Conservation (phyloP, 495 filamentous ascomycete genomes). For the Letharia lupina region DNA sequence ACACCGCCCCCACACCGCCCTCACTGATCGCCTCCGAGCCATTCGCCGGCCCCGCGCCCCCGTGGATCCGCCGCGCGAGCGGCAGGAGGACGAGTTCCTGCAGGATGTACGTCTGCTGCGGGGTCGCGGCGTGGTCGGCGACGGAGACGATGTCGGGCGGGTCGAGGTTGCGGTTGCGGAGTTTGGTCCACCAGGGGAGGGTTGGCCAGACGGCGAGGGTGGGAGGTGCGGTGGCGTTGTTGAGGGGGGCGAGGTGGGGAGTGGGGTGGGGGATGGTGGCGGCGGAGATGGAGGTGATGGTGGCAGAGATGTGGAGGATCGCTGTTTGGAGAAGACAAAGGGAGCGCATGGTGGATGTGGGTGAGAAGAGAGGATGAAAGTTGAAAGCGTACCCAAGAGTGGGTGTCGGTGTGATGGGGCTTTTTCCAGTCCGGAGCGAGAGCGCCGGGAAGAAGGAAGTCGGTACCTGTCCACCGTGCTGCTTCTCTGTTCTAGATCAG, state of each 20-base stretch:
- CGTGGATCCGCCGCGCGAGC: not conserved
- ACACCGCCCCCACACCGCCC: not conserved
- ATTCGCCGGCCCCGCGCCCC: not conserved
- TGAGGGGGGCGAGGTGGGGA: not conserved
- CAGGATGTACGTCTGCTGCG: not conserved
- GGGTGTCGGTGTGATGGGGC: not conserved
- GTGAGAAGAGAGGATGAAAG: not conserved
- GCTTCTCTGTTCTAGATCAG: not conserved
- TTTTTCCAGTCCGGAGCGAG: not conserved
- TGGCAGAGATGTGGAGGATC: not conserved
- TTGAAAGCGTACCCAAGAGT: not conserved
- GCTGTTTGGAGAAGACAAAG: not conserved
- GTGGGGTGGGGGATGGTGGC: not conserved
- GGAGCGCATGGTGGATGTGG: not conserved
- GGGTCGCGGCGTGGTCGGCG: not conserved
- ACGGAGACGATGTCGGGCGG: not conserved
- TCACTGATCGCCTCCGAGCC: not conserved
- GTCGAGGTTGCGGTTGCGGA: not conserved
- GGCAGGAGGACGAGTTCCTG: not conserved
- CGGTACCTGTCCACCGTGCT: not conserved
- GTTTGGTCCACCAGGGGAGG: conserved; percentile 2
- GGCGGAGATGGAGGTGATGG: not conserved
- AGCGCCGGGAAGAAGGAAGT: not conserved
- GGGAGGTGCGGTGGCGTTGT: not conserved
- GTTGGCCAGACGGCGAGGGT: not conserved